Percentiles rank a stretch among this genome's conserved stretches.
phyloP scores from a whole-genome alignment of 2,329 filamentous ascomycete genomes.

The Neobulgaria alba region DNA sequence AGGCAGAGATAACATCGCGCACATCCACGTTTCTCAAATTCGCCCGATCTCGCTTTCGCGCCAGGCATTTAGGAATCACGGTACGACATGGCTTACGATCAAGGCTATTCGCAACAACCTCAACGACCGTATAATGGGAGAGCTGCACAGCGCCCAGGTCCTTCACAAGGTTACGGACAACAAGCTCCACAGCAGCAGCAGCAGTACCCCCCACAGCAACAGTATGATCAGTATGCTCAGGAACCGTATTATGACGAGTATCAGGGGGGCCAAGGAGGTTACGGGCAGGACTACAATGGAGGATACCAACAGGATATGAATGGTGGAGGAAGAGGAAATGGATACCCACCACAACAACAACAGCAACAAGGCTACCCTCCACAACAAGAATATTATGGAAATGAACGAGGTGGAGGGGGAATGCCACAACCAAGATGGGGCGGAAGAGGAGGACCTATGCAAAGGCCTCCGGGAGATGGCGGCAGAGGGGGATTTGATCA shows the following conservation, averaged over 20 bases:
- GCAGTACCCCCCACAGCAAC: conserved; percentile 60
- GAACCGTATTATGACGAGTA: conserved; percentile 25
- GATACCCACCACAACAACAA: conserved; percentile 23
- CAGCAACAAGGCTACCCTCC: conserved; percentile 13
- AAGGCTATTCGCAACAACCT: conserved; percentile 24
- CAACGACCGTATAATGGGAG: conserved; percentile 25
- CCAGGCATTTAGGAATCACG: background rate
- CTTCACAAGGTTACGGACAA: conserved; percentile 22
- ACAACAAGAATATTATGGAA: conserved; percentile 24
- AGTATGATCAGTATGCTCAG: conserved; percentile 34
- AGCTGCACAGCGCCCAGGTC: conserved; percentile 21
- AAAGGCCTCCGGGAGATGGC: conserved; percentile 22
- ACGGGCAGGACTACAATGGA: conserved; percentile 8
- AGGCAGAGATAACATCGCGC: conserved; percentile 1
- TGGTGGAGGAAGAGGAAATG: conserved; percentile 22
- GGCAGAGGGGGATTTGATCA: conserved; percentile 20
- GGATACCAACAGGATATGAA: conserved; percentile 24
- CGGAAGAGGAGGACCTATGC: conserved; percentile 21
- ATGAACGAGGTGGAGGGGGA: conserved; percentile 18
- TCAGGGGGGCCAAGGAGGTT: background rate
- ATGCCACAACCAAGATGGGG: conserved; percentile 17
- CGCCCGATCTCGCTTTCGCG: too few species aligned
- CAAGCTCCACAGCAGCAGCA: conserved; percentile 32
- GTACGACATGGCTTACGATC: conserved; percentile 27
- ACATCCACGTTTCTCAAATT: too few species aligned